Percentiles rank a stretch among this genome's conserved stretches.
phyloP scores from a whole-genome alignment of 2,329 filamentous ascomycete genomes.

The Boeremia exigua region DNA sequence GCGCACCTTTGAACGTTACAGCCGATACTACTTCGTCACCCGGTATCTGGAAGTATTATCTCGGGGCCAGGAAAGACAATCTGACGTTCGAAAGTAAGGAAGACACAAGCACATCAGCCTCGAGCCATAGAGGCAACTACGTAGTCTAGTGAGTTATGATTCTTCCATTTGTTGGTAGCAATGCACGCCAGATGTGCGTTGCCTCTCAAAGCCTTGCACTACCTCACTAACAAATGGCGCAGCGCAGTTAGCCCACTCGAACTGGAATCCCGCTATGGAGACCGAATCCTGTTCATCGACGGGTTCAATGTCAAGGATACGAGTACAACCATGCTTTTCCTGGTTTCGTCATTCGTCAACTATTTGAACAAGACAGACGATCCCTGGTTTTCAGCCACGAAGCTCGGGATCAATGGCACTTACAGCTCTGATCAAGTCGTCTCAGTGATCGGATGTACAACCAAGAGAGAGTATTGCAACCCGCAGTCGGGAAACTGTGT shows the following conservation, averaged over 20 bases:
- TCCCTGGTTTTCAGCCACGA: conserved; percentile 7
- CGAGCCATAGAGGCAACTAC: neutral
- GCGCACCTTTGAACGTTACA: neutral
- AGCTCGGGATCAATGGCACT: neutral
- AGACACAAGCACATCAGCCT: neutral
- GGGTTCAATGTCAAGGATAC: neutral
- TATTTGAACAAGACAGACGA: conserved; percentile 1
- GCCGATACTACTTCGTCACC: too few relatives aligned
- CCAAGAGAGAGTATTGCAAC: neutral
- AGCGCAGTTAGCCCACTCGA: too few relatives aligned
- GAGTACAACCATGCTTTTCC: neutral
- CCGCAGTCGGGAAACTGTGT: neutral
- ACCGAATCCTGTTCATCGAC: neutral
- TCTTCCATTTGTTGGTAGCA: too few relatives aligned
- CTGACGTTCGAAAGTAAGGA: neutral
- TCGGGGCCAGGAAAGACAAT: neutral
- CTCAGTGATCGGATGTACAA: neutral
- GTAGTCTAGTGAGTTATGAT: neutral
- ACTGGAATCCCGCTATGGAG: neutral
- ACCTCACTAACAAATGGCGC: too few relatives aligned
- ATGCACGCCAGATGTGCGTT: too few relatives aligned
- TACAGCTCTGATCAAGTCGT: neutral
- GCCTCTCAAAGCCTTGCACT: too few relatives aligned
- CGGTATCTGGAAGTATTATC: too few relatives aligned
- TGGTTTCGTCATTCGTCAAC: neutral